A percentile compares a stretch with the other conserved stretches of the same genome.
Conservation (phyloP, 257 asterid species). For the Nicotiana paniculata region DNA sequence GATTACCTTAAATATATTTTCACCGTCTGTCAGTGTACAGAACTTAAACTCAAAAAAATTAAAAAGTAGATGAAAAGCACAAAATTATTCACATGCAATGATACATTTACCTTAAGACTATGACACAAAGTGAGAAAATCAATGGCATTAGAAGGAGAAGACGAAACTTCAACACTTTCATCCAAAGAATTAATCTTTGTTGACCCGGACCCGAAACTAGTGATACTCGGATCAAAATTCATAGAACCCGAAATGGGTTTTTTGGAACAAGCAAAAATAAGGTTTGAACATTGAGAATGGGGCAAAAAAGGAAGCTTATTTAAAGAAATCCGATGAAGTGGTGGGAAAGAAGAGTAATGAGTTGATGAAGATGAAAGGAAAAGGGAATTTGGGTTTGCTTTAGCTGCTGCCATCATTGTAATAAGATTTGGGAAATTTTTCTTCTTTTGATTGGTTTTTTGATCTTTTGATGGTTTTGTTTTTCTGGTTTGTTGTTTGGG, state of each 20-base stretch:
- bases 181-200: slow-evolving; percentile 20
- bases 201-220: slow-evolving; percentile 38
- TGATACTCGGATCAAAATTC: slow-evolving; percentile 29
- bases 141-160: slow-evolving; percentile 61
- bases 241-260: slow-evolving; percentile 52
- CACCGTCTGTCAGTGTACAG: no score
- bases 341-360: neutral
- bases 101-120: slow-evolving; percentile 57
- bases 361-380: neutral
- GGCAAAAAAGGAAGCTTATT: slow-evolving; percentile 33
- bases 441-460: neutral
- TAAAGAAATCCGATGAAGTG: slow-evolving; percentile 11
- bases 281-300: slow-evolving; percentile 26
- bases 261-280: slow-evolving; percentile 40
- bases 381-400: neutral
- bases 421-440: neutral
- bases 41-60: no score
- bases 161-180: slow-evolving; percentile 16
- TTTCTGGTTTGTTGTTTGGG: neutral
- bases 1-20: no score
- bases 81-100: neutral
- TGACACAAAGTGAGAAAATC: slow-evolving; percentile 92
- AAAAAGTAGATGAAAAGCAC: no score
- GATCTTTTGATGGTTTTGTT: neutral
- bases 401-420: slow-evolving; percentile 3